These are phyloP conservation scores for Globisporangium apiculatum DNA, from an alignment of 352 stramenopile species.

Conservation along the genomic window DNA sequence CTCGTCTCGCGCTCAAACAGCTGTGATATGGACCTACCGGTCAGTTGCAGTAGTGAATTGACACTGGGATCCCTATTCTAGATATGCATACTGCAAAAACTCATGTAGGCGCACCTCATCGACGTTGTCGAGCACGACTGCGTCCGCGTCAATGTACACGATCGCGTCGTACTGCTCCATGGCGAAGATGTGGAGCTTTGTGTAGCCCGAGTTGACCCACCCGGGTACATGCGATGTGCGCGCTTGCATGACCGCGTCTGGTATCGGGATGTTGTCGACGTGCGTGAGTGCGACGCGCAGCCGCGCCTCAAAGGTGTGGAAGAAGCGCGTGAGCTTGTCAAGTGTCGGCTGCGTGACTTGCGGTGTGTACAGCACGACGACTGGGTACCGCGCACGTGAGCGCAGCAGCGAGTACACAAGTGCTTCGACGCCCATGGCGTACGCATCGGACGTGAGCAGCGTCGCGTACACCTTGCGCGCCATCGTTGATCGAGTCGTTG, in stretches of 20 bases:
- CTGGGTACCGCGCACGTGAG: slow-evolving; percentile 5
- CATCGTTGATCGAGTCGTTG: not conserved
- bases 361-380: slow-evolving; percentile 30
- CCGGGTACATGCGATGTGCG: slow-evolving; percentile 20
- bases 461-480: slow-evolving; percentile 17
- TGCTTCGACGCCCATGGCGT: slow-evolving; percentile 31
- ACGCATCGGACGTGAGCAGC: slow-evolving; percentile 33
- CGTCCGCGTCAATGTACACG: slow-evolving; percentile 83
- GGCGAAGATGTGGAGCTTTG: slow-evolving; percentile 41
- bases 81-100: too few relatives aligned
- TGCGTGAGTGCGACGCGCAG: slow-evolving; percentile 12
- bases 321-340: slow-evolving; percentile 21
- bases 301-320: slow-evolving; percentile 2
- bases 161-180: slow-evolving; percentile 73
- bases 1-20: slow-evolving; percentile 43
- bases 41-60: too few relatives aligned
- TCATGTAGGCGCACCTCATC: slow-evolving; percentile 24
- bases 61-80: too few relatives aligned
- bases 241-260: slow-evolving; percentile 5
- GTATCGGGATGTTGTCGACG: slow-evolving; percentile 24
- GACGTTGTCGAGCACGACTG: slow-evolving; percentile 66
- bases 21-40: too few relatives aligned
- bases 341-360: slow-evolving; percentile 16
- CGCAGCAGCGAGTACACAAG: slow-evolving; percentile 26
- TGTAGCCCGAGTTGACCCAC: slow-evolving; percentile 39